phyloP scores from a whole-genome alignment of 345 rosid species.

The Adansonia digitata region DNA sequence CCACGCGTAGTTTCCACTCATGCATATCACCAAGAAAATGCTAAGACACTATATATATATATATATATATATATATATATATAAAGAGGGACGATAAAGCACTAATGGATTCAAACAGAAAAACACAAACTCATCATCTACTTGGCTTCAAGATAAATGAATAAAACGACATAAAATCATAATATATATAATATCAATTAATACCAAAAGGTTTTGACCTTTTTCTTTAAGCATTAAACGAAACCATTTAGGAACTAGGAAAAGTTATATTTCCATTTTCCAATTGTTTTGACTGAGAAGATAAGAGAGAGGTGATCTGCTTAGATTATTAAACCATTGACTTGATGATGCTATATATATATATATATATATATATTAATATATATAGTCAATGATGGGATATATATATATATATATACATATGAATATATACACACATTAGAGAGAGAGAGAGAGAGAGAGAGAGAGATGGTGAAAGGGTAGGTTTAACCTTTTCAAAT shows the following conservation, averaged over 20 bases:
- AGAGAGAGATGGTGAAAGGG: background rate
- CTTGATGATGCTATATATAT: background rate
- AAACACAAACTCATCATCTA: background rate
- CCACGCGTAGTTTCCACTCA: slow-evolving; percentile 12
- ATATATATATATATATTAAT: background rate
- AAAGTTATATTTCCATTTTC: background rate
- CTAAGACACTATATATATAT: background rate
- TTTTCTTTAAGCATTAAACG: background rate
- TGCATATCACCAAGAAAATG: background rate
- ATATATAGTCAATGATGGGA: background rate
- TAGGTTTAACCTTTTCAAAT: slow-evolving; percentile 9
- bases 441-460: too few species aligned
- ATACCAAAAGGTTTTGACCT: background rate
- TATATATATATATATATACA: too few species aligned
- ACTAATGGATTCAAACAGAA: background rate
- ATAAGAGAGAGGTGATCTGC: background rate
- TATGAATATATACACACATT: background rate
- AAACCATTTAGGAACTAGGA: background rate
- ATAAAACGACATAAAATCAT: background rate
- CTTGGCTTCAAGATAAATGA: background rate
- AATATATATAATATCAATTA: background rate
- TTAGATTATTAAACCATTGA: background rate
- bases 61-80: background rate
- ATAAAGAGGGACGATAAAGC: background rate
- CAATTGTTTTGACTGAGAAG: background rate